phyloP scores from a whole-genome alignment of 78 protist species.

The Tieghemostelium lacteum region DNA sequence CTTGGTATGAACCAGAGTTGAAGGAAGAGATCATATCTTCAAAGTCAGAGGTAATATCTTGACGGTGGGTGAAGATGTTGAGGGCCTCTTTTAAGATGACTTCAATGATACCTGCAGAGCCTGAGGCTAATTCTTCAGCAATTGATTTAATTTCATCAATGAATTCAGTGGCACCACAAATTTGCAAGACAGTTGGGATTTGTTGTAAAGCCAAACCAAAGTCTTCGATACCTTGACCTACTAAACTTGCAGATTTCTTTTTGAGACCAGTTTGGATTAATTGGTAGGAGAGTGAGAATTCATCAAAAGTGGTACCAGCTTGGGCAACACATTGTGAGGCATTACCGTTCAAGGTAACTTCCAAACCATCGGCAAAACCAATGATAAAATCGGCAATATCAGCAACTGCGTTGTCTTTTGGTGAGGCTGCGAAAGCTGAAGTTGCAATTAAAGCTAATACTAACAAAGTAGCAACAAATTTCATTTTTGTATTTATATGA shows the following conservation, averaged over 20 bases:
- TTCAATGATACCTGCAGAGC: slow-evolving; percentile 59
- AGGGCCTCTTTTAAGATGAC: slow-evolving; percentile 60
- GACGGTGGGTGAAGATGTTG: slow-evolving; percentile 35
- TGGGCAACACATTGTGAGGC: slow-evolving; percentile 20
- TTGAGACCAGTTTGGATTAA: slow-evolving; percentile 54
- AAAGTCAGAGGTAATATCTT: slow-evolving; percentile 35
- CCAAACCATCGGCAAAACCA: slow-evolving; percentile 64
- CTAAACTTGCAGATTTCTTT: neutral
- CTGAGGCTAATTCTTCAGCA: slow-evolving; percentile 45
- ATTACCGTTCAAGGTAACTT: slow-evolving; percentile 20
- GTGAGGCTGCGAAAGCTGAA: neutral
- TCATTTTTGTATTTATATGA: no score
- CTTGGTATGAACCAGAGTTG: slow-evolving; percentile 9
- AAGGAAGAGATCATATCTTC: slow-evolving; percentile 13
- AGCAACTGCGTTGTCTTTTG: neutral
- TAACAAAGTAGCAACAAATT: no score
- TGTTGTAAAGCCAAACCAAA: slow-evolving; percentile 34
- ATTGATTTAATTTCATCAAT: slow-evolving; percentile 22
- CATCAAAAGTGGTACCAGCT: slow-evolving; percentile 8
- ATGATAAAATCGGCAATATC: slow-evolving; percentile 4
- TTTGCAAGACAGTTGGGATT: slow-evolving; percentile 25
- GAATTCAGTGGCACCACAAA: slow-evolving; percentile 53
- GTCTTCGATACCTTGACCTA: slow-evolving; percentile 22
- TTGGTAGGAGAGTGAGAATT: slow-evolving; percentile 9
- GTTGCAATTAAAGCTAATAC: neutral